phyloP scores from a whole-genome alignment of 2,329 filamentous ascomycete genomes.

The Scleromitrula shiraiana region DNA sequence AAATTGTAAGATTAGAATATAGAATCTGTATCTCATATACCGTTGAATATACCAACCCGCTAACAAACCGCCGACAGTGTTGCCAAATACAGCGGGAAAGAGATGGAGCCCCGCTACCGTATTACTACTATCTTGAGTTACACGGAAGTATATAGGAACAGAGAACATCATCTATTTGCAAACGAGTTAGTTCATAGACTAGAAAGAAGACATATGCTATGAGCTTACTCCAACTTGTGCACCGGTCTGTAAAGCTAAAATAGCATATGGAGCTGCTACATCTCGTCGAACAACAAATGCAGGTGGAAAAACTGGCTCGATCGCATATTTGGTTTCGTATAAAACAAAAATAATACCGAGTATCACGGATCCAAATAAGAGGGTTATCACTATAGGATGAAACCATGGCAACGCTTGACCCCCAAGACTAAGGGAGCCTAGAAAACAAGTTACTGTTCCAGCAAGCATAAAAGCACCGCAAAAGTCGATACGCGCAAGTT shows the following conservation, averaged over 20 bases:
- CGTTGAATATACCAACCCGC: constrained; percentile 39
- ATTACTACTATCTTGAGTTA: constrained; percentile 48
- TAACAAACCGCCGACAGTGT: constrained; percentile 54
- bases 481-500: constrained; percentile 64
- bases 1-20: neutral
- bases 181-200: too few relatives aligned
- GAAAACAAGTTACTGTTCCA: constrained; percentile 24
- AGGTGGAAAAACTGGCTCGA: constrained; percentile 52
- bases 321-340: constrained; percentile 36
- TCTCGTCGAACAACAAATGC: constrained; percentile 43
- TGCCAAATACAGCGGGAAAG: constrained; percentile 59
- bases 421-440: constrained; percentile 41
- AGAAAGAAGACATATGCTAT: constrained; percentile 11
- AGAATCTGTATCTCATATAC: neutral
- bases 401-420: constrained; percentile 36
- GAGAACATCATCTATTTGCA: constrained; percentile 56
- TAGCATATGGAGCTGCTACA: constrained; percentile 44
- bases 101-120: constrained; percentile 53
- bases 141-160: constrained; percentile 63
- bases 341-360: constrained; percentile 19
- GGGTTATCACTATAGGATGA: constrained; percentile 27
- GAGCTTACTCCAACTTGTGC: constrained; percentile 48
- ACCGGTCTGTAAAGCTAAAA: constrained; percentile 44
- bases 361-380: constrained; percentile 29
- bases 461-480: constrained; percentile 52